Conservation (phyloP, 257 asterid genomes). For the Nicotiana obtusifolia region DNA sequence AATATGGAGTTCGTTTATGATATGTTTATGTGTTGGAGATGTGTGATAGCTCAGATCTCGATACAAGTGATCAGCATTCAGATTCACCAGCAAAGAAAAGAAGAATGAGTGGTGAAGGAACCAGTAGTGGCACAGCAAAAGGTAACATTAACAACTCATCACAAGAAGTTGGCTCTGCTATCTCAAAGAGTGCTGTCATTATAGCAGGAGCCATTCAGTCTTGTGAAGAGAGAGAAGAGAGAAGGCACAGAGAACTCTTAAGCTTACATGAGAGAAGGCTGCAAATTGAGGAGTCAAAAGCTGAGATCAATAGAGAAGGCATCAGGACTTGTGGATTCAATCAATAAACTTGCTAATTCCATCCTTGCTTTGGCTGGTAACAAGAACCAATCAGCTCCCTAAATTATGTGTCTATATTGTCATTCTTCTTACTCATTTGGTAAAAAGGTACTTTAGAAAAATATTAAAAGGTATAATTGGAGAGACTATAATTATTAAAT, state of each 20-base stretch:
- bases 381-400: slow-evolving; percentile 24
- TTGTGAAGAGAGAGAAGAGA: slow-evolving; percentile 66
- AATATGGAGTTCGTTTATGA: neutral
- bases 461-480: neutral
- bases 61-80: slow-evolving; percentile 2
- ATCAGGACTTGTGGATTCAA: slow-evolving; percentile 77
- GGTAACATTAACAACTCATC: slow-evolving; percentile 2
- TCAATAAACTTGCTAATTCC: slow-evolving; percentile 74
- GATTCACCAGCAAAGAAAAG: slow-evolving; percentile 12
- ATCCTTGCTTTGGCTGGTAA: slow-evolving; percentile 61
- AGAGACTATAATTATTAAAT: neutral
- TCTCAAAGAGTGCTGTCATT: slow-evolving; percentile 50
- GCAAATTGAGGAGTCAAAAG: slow-evolving; percentile 71
- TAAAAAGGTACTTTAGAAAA: neutral
- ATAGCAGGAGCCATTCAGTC: slow-evolving; percentile 71
- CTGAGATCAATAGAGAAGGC: slow-evolving; percentile 68
- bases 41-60: slow-evolving; percentile 13
- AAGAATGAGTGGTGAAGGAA: slow-evolving; percentile 23
- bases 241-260: slow-evolving; percentile 61
- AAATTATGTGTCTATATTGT: neutral
- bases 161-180: slow-evolving; percentile 58
- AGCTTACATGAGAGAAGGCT: slow-evolving; percentile 65
- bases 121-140: neutral
- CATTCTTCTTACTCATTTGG: neutral
- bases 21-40: slow-evolving; percentile 8